Percentiles rank a stretch among this genome's conserved stretches.
phyloP scores from a whole-genome alignment of 1,284 basidiomycete species.

The Singerocomus inundabilis region DNA sequence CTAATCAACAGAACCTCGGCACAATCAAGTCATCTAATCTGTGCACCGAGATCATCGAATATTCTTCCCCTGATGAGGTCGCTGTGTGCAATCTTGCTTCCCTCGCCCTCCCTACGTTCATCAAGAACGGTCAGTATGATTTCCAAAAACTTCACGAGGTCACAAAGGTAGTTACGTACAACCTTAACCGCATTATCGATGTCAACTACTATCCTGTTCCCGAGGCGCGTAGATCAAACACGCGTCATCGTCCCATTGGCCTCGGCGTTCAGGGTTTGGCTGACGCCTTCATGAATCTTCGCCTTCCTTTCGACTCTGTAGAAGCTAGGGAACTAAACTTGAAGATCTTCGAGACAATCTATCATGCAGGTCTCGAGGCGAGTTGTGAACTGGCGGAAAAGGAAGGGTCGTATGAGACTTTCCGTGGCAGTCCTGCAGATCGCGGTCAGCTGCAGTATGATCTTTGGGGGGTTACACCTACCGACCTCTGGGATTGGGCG shows the following conservation, averaged over 20 bases:
- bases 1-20: constrained; percentile 98
- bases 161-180: constrained; percentile 88
- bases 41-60: constrained; percentile 99
- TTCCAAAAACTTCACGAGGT: constrained; percentile 96
- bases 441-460: constrained; percentile 93
- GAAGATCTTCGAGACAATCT: constrained; percentile 99
- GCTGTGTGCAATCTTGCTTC: constrained; percentile 99
- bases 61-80: constrained; percentile 96
- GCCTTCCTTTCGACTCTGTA: constrained; percentile 92
- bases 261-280: constrained; percentile 98
- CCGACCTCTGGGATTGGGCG: constrained; percentile 95
- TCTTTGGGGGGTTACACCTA: constrained; percentile 92
- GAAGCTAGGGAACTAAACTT: constrained; percentile 89
- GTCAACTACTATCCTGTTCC: constrained; percentile 93
- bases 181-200: constrained; percentile 95
- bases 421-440: constrained; percentile 87
- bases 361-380: constrained; percentile 92
- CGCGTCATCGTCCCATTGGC: constrained; percentile 97
- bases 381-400: constrained; percentile 85
- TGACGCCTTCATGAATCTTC: constrained; percentile 97
- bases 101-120: constrained; percentile 89
- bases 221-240: constrained; percentile 91
- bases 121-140: constrained; percentile 77
- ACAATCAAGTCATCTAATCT: constrained; percentile 99
- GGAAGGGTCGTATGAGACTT: constrained; percentile 90